Evolutionary conservation across 2,329 filamentous ascomycete species (phyloP), one percentile per base, ranked within the genome.

Genomic region (Ophiostoma quercus): DNA sequence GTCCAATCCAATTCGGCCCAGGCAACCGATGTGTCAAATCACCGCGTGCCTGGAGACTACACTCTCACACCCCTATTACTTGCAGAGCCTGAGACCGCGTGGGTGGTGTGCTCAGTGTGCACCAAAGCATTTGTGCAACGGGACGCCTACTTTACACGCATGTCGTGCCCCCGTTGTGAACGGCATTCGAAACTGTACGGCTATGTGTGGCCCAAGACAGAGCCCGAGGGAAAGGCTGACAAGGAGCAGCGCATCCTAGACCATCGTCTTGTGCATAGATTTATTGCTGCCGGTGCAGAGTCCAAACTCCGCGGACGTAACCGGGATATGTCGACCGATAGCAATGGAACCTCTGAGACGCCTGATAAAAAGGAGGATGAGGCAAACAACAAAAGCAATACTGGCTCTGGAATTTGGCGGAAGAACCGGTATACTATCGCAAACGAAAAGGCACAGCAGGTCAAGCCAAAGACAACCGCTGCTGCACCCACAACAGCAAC

Each of bases 141-240:
- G 57, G 91, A 98, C 73, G 92, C 92, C 0, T 97, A 96, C 78
- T 90, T 89, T 73, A 97, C 94, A 0, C 88, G 90, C 68, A 88
- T 90, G 67, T 90, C 92, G 19, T 99, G 95, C 77, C 94, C 92
- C 3, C 88, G 95, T 7, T 99, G 95, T 78, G 95, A 99, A 80
- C 87, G 95, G 0, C 95, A 99, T 77, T 96, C 92, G 19, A 98
- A 96, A 81, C 82, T 99, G 0, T 99, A 98, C 77, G 96, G 96
- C 0, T 97, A 91, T 76, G 84, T 90, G 70, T 99, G 95, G 95
- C 95, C 95, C 6, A 97, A 99, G 82, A 98, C 95, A 0, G 91
- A 97, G 71, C 90, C 85, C 72, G 88, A 90, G 34, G 92, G 92
- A 0, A 87, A 87, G 19, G 79, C 85, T 25, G 95, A 98, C 77